A percentile compares a stretch with the other conserved stretches of the same genome.
Evolutionary conservation across 768 basidiomycete species (phyloP).

Genomic region (Tephrocybe sp.): DNA sequence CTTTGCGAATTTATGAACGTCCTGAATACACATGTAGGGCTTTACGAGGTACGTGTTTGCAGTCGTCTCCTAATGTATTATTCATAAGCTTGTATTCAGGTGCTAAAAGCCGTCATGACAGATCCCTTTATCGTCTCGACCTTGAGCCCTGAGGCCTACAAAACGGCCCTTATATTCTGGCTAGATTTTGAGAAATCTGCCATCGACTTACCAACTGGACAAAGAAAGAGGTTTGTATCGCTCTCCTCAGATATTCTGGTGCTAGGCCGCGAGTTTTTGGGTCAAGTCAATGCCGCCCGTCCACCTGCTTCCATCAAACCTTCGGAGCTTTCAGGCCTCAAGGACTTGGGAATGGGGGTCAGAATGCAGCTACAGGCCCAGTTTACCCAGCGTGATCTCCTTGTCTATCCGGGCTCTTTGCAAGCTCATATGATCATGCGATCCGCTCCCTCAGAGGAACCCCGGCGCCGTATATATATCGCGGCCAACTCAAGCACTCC

Average conservation of each 20-base stretch:
- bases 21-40: conserved; percentile 88
- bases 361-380: conserved; percentile 73
- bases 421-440: conserved; percentile 95
- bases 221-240: conserved; percentile 82
- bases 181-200: conserved; percentile 98
- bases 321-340: conserved; percentile 68
- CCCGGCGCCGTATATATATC: conserved; percentile 79
- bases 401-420: conserved; percentile 81
- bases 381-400: conserved; percentile 72
- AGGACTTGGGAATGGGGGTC: conserved; percentile 76
- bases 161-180: conserved; percentile 92
- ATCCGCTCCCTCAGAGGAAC: conserved; percentile 81
- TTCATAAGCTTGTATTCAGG: conserved; percentile 41
- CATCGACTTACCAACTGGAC: conserved; percentile 77
- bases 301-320: conserved; percentile 69
- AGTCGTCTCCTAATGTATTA: conserved; percentile 7
- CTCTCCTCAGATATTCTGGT: conserved; percentile 87
- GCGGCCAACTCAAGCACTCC: conserved; percentile 76
- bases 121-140: conserved; percentile 66
- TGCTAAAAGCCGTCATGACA: conserved; percentile 66
- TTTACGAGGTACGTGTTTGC: conserved; percentile 73
- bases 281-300: conserved; percentile 60
- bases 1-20: conserved; percentile 98
- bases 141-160: conserved; percentile 72
- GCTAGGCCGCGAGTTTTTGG: conserved; percentile 85